A percentile compares a stretch with the other conserved stretches of the same genome.
phyloP scores from a whole-genome alignment of 2,329 filamentous ascomycete genomes.

The Aspergillus sclerotialis region DNA sequence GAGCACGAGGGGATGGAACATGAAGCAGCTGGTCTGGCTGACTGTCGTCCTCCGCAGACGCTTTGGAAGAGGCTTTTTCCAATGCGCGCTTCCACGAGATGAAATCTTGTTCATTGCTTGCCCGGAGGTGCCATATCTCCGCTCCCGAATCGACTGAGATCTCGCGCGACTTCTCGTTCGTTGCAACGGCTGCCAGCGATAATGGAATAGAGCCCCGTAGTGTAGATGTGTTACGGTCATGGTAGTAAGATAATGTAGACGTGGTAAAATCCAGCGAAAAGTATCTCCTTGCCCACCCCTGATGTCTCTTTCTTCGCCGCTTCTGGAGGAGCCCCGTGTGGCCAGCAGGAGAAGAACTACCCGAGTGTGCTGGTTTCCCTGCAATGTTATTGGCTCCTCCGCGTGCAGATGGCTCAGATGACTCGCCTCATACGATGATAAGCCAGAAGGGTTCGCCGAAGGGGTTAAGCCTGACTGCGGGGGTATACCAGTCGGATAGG shows the following conservation, averaged over 20 bases:
- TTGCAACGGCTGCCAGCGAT: slow-evolving; percentile 82
- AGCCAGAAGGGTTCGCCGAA: slow-evolving; percentile 40
- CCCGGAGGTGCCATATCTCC: slow-evolving; percentile 91
- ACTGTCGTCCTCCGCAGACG: slow-evolving; percentile 22
- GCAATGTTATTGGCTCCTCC: slow-evolving; percentile 23
- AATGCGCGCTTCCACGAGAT: slow-evolving; percentile 78
- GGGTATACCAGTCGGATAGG: slow-evolving; percentile 70
- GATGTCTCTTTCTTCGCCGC: slow-evolving; percentile 83
- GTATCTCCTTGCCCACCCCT: slow-evolving; percentile 86
- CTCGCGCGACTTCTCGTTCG: slow-evolving; percentile 79
- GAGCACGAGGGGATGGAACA: slow-evolving; percentile 22
- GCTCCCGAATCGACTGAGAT: slow-evolving; percentile 96
- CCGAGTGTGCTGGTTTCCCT: slow-evolving; percentile 18
- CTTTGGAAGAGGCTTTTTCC: slow-evolving; percentile 71
- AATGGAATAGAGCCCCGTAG: slow-evolving; percentile 87
- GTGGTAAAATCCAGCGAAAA: slow-evolving; percentile 95
- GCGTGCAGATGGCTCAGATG: slow-evolving; percentile 43
- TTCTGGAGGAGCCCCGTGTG: slow-evolving; percentile 84
- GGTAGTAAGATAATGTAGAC: slow-evolving; percentile 92
- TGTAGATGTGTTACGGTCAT: slow-evolving; percentile 86
- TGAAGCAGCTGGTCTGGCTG: slow-evolving; percentile 22
- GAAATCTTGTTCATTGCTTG: slow-evolving; percentile 77
- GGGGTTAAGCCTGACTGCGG: slow-evolving; percentile 32
- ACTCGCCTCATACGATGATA: slow-evolving; percentile 38
- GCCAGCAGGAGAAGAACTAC: slow-evolving; percentile 44